Percentiles rank a stretch among this genome's conserved stretches.
Evolutionary conservation across 352 stramenopile genomes (phyloP).

Genomic region (Thalassiosira ordinaria): DNA sequence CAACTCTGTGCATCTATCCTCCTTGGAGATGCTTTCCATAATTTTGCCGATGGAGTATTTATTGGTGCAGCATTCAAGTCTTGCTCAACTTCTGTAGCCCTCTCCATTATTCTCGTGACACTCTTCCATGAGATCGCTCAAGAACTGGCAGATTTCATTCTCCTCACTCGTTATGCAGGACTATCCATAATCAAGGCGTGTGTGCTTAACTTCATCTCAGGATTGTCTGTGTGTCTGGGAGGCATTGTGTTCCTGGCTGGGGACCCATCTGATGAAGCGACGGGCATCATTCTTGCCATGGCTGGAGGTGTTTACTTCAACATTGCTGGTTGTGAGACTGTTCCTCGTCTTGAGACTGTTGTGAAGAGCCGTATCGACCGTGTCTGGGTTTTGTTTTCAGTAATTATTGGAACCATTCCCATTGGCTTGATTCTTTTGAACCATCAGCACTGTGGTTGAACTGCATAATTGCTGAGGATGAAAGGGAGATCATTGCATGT

Average conservation of each 20-base stretch:
- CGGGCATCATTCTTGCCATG: constrained; percentile 87
- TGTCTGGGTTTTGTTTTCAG: constrained; percentile 62
- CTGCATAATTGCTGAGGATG: no score
- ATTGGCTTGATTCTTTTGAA: constrained; percentile 89
- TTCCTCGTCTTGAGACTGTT: constrained; percentile 68
- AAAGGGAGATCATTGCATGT: no score
- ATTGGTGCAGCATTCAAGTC: constrained; percentile 67
- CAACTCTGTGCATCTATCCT: constrained; percentile 75
- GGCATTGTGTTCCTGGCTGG: constrained; percentile 81
- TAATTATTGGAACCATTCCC: constrained; percentile 83
- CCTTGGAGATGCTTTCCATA: constrained; percentile 89
- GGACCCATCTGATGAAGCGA: constrained; percentile 77
- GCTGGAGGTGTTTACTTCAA: constrained; percentile 87
- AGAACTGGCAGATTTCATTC: constrained; percentile 89
- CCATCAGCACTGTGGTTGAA: constrained; percentile 88
- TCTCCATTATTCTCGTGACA: constrained; percentile 83
- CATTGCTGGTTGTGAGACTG: constrained; percentile 85
- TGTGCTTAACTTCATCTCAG: constrained; percentile 88
- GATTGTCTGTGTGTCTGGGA: constrained; percentile 87
- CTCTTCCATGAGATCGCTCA: constrained; percentile 90
- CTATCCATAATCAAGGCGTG: constrained; percentile 84
- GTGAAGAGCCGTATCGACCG: constrained; percentile 34
- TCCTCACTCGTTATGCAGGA: constrained; percentile 85
- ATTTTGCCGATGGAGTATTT: constrained; percentile 90
- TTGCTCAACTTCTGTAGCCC: constrained; percentile 45